Evolutionary conservation across 2,329 filamentous ascomycete genomes (phyloP), one percentile per base, ranked within the genome.

Genomic region (Parastagonospora nodorum): DNA sequence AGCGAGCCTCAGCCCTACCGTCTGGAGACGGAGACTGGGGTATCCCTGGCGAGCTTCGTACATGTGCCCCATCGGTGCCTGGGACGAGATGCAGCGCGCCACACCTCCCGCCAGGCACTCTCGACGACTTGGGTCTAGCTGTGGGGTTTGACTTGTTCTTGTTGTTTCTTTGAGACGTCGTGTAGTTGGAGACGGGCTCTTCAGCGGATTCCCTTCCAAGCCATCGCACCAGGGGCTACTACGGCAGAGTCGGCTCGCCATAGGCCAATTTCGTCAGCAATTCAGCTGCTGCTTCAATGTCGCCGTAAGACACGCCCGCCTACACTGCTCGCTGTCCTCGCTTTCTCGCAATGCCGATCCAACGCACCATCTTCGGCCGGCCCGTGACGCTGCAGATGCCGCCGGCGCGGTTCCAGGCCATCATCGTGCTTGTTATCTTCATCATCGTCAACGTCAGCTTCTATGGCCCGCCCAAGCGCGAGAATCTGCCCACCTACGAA

Each of bases 351-450:
- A 74, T 74, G 71, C 71, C 72, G 1, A 55, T 66, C 29, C 72
- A 74, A 45, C 66, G 57, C 24, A 69, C 67, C 29, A 35, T 66
- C 44, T 65, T 67, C 40, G 71, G 72, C 36, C 64, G 55, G 42
- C 72, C 70, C 4, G 38, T 74, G 32, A 50, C 46, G 56, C 61
- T 74, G 39, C 67, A 62, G 37, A 68, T 72, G 61, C 76, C 77
- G 10, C 77, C 78, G n/a, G 75, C 76, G 42, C 72, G 78, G 27
- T 75, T 80, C 51, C 77, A 79, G 65, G 66, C 77, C 51, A 71
- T 81, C 42, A 65, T 74, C 42, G 66, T 69, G 49, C 53, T 77
- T 42, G 59, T 74, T 4, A 45, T 69, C 10, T 51, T 74, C 37
- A 54, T 75, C 48, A 31, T 73, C 42, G 28, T 67, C 8, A 39